Base-by-base conservation (phyloP, 1,139 yeast species). In the Yamadazyma taylorii region DNA sequence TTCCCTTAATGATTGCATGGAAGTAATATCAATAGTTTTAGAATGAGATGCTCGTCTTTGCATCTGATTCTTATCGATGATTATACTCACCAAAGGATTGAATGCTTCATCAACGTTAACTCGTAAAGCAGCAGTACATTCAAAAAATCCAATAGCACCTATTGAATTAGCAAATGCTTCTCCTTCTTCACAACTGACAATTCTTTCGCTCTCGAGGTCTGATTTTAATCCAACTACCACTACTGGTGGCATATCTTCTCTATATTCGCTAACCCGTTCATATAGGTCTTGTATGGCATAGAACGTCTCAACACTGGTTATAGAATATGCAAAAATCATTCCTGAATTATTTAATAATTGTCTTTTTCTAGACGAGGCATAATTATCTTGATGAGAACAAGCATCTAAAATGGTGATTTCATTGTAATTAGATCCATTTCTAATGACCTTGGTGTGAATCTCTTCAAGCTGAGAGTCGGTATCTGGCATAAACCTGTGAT, bases 191-290 rank as follows among this genome's bases (percentile, higher is more conserved):
- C 37, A 52, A 15, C 50, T 40, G 2, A 66, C 66, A 33, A 57
- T 62, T 28, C 69, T 48, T 16, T 49, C 50, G 2, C 39, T 39
- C 14, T 50, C 58, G 19, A 50, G 38, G 36, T 69, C 74, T 14
- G 53, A 37, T 38, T 63, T 63, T n/a, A 67, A 48, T 0, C 65
- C 73, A 10, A 60, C 63, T 12, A 69, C 43, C 3, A 57, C 56
- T 5, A 62, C 43, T 0, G 69, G 68, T 3, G 69, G 69, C 28
- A 55, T 46, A 8, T 32, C 12, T 2, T 24, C 27, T 24, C 60
- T 38, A 12, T 59, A 33, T n/a, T 48, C 43, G 19, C 31, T 26
- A 2, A 63, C 39, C 12, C 58, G 43, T 4, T 60, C 57, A 28
- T 47, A 51, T 17, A 53, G 36, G 19, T 66, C 69, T 29, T 61